phyloP scores from a whole-genome alignment of 2,329 filamentous ascomycete species.

The Alternaria postmessia region DNA sequence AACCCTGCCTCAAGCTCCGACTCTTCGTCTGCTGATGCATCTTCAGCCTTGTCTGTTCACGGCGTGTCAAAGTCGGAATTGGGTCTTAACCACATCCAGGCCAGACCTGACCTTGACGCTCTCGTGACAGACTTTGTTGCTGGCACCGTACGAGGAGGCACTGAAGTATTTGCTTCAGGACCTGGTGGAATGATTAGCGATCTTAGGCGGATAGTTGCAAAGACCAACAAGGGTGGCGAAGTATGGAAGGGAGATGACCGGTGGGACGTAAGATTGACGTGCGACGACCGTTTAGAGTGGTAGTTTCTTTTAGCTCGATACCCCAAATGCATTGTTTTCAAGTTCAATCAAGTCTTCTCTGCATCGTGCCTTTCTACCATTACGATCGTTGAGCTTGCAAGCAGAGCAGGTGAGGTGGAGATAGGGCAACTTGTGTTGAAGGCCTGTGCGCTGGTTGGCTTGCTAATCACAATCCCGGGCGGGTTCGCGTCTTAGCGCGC shows the following conservation, averaged over 20 bases:
- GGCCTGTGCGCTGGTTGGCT: neutral
- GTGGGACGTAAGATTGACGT: conserved; percentile 41
- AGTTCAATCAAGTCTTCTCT: neutral
- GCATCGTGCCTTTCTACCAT: neutral
- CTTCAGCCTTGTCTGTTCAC: conserved; percentile 37
- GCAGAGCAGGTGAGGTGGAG: neutral
- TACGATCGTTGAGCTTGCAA: neutral
- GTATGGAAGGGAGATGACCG: conserved; percentile 46
- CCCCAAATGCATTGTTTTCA: conserved; percentile 19
- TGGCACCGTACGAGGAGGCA: conserved; percentile 33
- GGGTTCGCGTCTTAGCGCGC: neutral
- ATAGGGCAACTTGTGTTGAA: neutral
- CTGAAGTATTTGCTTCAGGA: conserved; percentile 44
- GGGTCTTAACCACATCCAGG: conserved; percentile 35
- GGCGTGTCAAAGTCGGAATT: conserved; percentile 41
- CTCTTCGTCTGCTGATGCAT: conserved; percentile 31
- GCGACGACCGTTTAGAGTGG: conserved; percentile 46
- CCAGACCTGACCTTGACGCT: conserved; percentile 29
- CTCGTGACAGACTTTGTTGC: conserved; percentile 37
- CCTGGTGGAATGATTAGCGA: conserved; percentile 46
- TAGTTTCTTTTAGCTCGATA: conserved; percentile 35
- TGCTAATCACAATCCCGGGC: neutral
- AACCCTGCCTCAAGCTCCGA: conserved; percentile 21
- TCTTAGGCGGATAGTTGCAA: conserved; percentile 42
- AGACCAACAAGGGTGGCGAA: conserved; percentile 39